Evolutionary conservation across 208 protist genomes (phyloP).

Genomic region (Vickermania ingenoplastis): DNA sequence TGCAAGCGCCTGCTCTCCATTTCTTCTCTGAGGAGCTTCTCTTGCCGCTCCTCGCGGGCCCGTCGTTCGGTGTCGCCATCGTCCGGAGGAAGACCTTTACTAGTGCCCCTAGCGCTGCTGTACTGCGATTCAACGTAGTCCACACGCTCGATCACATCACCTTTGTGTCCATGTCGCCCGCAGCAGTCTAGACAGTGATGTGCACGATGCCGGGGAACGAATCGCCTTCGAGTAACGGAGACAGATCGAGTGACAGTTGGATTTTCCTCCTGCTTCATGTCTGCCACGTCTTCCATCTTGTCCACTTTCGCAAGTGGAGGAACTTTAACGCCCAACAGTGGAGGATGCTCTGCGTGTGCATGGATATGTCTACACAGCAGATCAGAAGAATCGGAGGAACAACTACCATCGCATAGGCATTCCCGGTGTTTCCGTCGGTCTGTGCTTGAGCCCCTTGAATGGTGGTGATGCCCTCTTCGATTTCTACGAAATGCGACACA

Average conservation of each 20-base stretch:
- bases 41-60: neutral
- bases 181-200: neutral
- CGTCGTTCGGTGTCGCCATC: too few relatives aligned
- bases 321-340: too few relatives aligned
- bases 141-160: neutral
- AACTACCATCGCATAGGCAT: neutral
- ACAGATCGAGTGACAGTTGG: too few relatives aligned
- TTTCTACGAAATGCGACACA: neutral
- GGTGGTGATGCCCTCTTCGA: neutral
- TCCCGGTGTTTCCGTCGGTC: neutral
- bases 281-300: too few relatives aligned
- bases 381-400: neutral
- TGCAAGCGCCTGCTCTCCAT: neutral
- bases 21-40: neutral
- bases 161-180: neutral
- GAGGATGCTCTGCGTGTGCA: too few relatives aligned
- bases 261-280: too few relatives aligned
- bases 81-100: too few relatives aligned
- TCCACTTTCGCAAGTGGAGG: too few relatives aligned
- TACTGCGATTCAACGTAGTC: neutral
- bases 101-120: neutral
- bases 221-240: too few relatives aligned
- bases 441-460: neutral
- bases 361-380: too few relatives aligned
- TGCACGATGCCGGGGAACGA: too few relatives aligned